phyloP scores from a whole-genome alignment of 352 stramenopile genomes.

The Pythium scleroteichum region DNA sequence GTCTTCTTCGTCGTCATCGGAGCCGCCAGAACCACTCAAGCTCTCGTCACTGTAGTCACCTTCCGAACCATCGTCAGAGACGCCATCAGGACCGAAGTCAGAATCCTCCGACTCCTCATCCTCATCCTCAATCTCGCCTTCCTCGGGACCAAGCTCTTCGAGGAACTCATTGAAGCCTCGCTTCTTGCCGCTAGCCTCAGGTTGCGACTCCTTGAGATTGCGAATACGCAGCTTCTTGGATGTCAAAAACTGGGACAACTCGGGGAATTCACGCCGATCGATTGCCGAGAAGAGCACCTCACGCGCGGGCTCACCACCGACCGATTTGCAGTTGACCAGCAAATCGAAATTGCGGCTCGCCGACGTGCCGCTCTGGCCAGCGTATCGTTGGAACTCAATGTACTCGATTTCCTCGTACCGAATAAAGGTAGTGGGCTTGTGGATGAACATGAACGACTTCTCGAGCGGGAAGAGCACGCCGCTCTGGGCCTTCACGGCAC shows the following conservation, averaged over 20 bases:
- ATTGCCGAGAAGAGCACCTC: slow-evolving; percentile 97
- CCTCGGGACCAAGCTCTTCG: slow-evolving; percentile 69
- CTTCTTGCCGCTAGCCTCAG: slow-evolving; percentile 58
- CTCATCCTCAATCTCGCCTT: slow-evolving; percentile 90
- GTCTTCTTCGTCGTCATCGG: slow-evolving; percentile 75
- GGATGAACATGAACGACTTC: slow-evolving; percentile 99
- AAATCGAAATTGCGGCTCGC: slow-evolving; percentile 97
- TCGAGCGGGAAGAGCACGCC: slow-evolving; percentile 97
- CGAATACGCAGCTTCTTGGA: slow-evolving; percentile 94
- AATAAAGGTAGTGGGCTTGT: slow-evolving; percentile 99
- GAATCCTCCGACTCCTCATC: slow-evolving; percentile 92
- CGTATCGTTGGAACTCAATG: slow-evolving; percentile 98
- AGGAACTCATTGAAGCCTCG: slow-evolving; percentile 82
- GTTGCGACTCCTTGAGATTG: slow-evolving; percentile 90
- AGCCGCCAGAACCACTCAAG: slow-evolving; percentile 50
- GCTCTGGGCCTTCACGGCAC: slow-evolving; percentile 94
- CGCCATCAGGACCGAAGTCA: slow-evolving; percentile 90
- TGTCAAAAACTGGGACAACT: slow-evolving; percentile 95
- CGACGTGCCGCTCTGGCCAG: slow-evolving; percentile 80
- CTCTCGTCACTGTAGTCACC: slow-evolving; percentile 87
- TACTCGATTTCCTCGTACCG: slow-evolving; percentile 98
- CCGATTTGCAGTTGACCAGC: slow-evolving; percentile 90
- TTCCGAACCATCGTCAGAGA: slow-evolving; percentile 44
- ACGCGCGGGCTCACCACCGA: slow-evolving; percentile 74
- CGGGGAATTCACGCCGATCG: slow-evolving; percentile 93